These are phyloP conservation scores for Pestalotiopsis sp. DNA, from an alignment of 2,329 filamentous ascomycete genomes.

Conservation along the genomic window DNA sequence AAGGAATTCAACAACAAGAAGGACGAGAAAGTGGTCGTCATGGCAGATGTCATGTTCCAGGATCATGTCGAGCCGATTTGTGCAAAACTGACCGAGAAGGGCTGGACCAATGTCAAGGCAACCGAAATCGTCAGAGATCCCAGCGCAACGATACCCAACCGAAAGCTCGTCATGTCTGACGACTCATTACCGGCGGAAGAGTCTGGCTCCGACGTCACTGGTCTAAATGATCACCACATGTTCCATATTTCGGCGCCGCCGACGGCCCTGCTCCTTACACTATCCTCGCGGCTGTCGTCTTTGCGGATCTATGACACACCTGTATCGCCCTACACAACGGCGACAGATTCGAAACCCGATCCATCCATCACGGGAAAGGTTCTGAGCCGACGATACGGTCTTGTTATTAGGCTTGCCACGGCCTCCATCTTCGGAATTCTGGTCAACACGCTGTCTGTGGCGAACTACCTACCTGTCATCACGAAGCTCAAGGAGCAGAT, in stretches of 20 bases:
- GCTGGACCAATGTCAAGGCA: conserved; percentile 71
- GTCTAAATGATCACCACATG: conserved; percentile 69
- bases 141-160: conserved; percentile 80
- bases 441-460: conserved; percentile 91
- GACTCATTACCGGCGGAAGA: not conserved
- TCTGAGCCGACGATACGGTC: conserved; percentile 85
- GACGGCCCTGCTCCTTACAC: conserved; percentile 80
- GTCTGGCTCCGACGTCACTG: conserved; percentile 20
- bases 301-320: conserved; percentile 76
- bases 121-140: conserved; percentile 80
- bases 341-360: conserved; percentile 44
- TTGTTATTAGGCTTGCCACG: conserved; percentile 78
- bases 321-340: conserved; percentile 46
- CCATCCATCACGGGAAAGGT: conserved; percentile 48
- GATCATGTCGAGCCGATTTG: conserved; percentile 69
- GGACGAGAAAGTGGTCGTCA: conserved; percentile 69
- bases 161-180: conserved; percentile 54
- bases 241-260: conserved; percentile 86
- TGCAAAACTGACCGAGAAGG: conserved; percentile 54
- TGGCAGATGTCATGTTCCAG: conserved; percentile 88
- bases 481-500: conserved; percentile 74
- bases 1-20: conserved; percentile 69
- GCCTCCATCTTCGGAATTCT: conserved; percentile 89
- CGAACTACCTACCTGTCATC: conserved; percentile 85
- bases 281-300: conserved; percentile 78